Conservation (phyloP, 2,329 filamentous ascomycete genomes). For the Orbilia ellipsospora region DNA sequence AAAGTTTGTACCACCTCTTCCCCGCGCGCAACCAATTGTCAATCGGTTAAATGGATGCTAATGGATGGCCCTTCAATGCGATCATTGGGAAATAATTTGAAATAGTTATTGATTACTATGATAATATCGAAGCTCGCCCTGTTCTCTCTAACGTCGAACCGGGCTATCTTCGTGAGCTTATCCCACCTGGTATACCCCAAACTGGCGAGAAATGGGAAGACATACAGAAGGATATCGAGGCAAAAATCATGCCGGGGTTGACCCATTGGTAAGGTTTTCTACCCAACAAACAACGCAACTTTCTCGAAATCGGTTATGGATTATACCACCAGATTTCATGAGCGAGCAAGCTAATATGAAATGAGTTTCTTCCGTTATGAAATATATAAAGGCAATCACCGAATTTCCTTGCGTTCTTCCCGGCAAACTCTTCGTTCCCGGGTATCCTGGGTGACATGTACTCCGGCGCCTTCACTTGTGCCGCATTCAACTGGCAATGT, state of each 20-base stretch:
- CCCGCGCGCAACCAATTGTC: not conserved
- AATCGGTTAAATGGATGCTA: not conserved
- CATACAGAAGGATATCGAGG: conserved; percentile 85
- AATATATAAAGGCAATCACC: conserved; percentile 74
- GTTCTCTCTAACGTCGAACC: conserved; percentile 83
- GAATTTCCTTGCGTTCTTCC: conserved; percentile 96
- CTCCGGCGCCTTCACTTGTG: conserved; percentile 84
- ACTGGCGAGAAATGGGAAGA: conserved; percentile 78
- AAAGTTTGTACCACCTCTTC: conserved; percentile 71
- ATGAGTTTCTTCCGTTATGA: no score
- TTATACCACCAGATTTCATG: no score
- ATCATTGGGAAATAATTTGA: not conserved
- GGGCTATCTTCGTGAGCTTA: conserved; percentile 83
- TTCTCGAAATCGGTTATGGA: not conserved
- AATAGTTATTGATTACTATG: conserved; percentile 85
- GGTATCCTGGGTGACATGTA: conserved; percentile 93
- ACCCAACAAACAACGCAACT: conserved; percentile 20
- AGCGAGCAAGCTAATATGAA: no score
- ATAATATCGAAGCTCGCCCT: conserved; percentile 74
- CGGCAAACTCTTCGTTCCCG: conserved; percentile 82
- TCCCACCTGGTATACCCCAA: conserved; percentile 75
- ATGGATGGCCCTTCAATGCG: not conserved
- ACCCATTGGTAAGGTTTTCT: conserved; percentile 76
- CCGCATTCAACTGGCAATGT: conserved; percentile 98
- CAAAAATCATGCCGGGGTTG: conserved; percentile 88